Percentiles rank a stretch among this genome's conserved stretches.
phyloP scores from a whole-genome alignment of 495 filamentous ascomycete genomes.

The Tetracladium marchalianum region DNA sequence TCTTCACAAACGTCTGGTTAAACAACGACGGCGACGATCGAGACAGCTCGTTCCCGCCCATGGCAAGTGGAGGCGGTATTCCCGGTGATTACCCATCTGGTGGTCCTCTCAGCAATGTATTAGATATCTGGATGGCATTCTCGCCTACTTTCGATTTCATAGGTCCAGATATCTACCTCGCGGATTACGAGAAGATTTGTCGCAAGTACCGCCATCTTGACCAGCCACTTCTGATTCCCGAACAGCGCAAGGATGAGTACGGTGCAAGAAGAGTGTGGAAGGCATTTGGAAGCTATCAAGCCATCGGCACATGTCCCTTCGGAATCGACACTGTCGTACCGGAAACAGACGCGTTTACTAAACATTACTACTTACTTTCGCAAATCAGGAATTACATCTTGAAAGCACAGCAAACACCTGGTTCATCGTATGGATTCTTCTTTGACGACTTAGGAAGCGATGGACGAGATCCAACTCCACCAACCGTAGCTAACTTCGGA shows the following conservation, averaged over 20 bases:
- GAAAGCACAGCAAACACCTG: constrained; percentile 27
- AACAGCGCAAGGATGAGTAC: constrained; percentile 38
- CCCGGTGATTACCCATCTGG: constrained; percentile 40
- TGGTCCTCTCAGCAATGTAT: constrained; percentile 27
- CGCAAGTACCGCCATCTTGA: constrained; percentile 32
- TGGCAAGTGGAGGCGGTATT: constrained; percentile 30
- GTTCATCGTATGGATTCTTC: constrained; percentile 34
- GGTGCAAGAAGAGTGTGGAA: constrained; percentile 34
- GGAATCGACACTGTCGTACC: constrained; percentile 32
- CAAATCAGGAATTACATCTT: constrained; percentile 29
- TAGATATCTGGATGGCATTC: constrained; percentile 36
- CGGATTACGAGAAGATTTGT: constrained; percentile 32
- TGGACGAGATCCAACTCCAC: constrained; percentile 2
- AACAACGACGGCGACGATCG: constrained; percentile 25
- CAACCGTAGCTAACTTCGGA: constrained; percentile 2
- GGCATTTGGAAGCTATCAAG: constrained; percentile 32
- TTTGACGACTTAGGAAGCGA: constrained; percentile 30
- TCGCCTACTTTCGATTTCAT: constrained; percentile 38
- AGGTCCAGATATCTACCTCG: constrained; percentile 37
- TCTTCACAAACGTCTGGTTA: constrained; percentile 40
- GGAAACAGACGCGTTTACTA: constrained; percentile 24
- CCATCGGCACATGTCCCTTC: constrained; percentile 34
- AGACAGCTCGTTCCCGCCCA: constrained; percentile 17
- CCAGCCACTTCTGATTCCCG: constrained; percentile 41
- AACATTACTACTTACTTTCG: constrained; percentile 30